Conservation (phyloP, 805 yeast species). For the baker's yeast (Saccharomyces cerevisiae) region DNA sequence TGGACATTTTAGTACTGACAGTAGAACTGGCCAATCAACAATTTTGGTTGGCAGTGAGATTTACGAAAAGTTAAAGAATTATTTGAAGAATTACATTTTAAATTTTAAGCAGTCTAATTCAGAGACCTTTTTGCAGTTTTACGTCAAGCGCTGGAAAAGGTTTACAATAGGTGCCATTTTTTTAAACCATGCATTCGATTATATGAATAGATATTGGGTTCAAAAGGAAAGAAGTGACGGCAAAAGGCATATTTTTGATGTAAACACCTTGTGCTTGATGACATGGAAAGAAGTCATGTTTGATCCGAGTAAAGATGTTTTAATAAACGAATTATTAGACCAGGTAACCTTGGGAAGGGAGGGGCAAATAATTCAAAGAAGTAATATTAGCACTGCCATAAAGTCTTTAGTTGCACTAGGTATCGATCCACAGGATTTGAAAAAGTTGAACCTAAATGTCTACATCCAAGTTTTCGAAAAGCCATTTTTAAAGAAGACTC, state of each 20-base stretch:
- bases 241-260: constrained; percentile 80
- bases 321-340: constrained; percentile 65
- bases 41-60: constrained; percentile 82
- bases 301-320: constrained; percentile 46
- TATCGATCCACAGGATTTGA: constrained; percentile 81
- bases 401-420: constrained; percentile 85
- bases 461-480: constrained; percentile 75
- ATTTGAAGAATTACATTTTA: constrained; percentile 52
- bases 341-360: constrained; percentile 73
- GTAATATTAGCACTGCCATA: constrained; percentile 62
- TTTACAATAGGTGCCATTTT: constrained; percentile 87
- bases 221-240: constrained; percentile 93
- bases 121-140: constrained; percentile 71
- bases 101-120: constrained; percentile 42
- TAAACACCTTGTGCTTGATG: constrained; percentile 76
- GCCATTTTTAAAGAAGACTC: constrained; percentile 64
- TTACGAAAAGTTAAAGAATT: constrained; percentile 61
- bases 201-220: constrained; percentile 96
- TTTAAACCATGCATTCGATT: constrained; percentile 87
- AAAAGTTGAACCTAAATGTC: constrained; percentile 72
- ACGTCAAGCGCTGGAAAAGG: constrained; percentile 82
- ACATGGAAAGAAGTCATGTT: constrained; percentile 86
- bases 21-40: constrained; percentile 29
- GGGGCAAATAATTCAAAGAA: constrained; percentile 63
- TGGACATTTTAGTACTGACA: constrained; percentile 35